Conservation (phyloP, 78 protist species). For the Monosiga brevicollis region DNA sequence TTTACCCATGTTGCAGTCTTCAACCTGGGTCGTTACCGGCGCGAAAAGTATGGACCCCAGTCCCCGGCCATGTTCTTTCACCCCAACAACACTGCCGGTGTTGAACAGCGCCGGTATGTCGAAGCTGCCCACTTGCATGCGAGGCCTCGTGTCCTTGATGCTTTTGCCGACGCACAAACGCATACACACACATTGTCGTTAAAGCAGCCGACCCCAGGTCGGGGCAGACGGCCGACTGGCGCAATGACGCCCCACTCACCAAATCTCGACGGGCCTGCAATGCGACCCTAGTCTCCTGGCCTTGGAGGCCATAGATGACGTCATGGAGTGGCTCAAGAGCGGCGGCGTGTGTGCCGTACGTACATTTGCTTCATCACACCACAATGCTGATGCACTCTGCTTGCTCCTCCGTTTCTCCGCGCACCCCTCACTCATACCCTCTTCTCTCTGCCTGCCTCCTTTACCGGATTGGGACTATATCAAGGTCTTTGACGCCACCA, state of each 20-base stretch:
- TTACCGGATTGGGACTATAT: too few species aligned
- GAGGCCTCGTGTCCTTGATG: neutral
- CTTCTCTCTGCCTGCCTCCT: too few species aligned
- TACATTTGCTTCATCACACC: too few species aligned
- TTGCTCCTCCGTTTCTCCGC: too few species aligned
- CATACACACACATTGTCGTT: neutral
- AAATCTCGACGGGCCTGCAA: too few species aligned
- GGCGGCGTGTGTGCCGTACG: neutral
- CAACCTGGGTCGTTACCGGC: conserved; percentile 6
- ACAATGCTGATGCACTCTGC: too few species aligned
- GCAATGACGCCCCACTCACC: too few species aligned
- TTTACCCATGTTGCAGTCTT: neutral
- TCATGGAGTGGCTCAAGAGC: conserved; percentile 46
- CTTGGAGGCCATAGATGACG: conserved; percentile 59
- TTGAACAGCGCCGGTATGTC: neutral
- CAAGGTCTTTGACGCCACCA: conserved; percentile 74
- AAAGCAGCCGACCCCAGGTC: too few species aligned
- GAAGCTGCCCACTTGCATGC: neutral
- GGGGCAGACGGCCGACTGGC: too few species aligned
- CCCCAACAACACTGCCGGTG: neutral
- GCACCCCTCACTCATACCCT: too few species aligned
- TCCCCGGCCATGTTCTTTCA: neutral
- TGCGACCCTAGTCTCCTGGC: too few species aligned
- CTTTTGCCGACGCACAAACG: too few species aligned
- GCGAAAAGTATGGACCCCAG: neutral